A percentile compares a stretch with the other conserved stretches of the same genome.
These are phyloP conservation scores for Trametopsis cervina DNA, from an alignment of 768 basidiomycete genomes.

Conservation along the genomic window DNA sequence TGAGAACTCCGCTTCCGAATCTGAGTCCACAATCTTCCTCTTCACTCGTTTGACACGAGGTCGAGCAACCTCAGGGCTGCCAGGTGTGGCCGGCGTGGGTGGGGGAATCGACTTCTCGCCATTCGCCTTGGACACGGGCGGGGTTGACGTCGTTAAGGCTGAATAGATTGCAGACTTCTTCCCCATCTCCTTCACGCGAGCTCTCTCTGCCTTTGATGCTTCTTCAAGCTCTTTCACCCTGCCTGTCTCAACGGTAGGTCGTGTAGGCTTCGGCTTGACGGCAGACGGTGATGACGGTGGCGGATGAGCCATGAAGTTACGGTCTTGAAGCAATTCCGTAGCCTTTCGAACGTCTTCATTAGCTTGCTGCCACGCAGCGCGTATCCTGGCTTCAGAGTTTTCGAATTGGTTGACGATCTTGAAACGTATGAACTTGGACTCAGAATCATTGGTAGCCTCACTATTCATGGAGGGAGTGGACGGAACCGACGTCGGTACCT, in stretches of 20 bases:
- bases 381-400: slow-evolving; percentile 35
- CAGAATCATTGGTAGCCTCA: slow-evolving; percentile 19
- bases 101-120: slow-evolving; percentile 18
- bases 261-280: slow-evolving; percentile 23
- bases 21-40: slow-evolving; percentile 59
- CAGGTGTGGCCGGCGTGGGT: slow-evolving; percentile 10
- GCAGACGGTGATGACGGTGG: slow-evolving; percentile 21
- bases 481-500: slow-evolving; percentile 8
- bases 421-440: slow-evolving; percentile 43
- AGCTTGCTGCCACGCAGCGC: slow-evolving; percentile 63
- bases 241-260: slow-evolving; percentile 31
- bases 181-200: slow-evolving; percentile 64
- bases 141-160: slow-evolving; percentile 21
- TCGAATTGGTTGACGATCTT: slow-evolving; percentile 50
- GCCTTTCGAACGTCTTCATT: slow-evolving; percentile 57
- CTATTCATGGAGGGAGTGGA: slow-evolving; percentile 2
- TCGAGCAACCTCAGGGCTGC: slow-evolving; percentile 34
- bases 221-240: slow-evolving; percentile 70
- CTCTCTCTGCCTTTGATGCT: slow-evolving; percentile 59
- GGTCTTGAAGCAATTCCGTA: slow-evolving; percentile 49
- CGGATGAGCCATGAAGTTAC: slow-evolving; percentile 40
- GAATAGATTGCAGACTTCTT: slow-evolving; percentile 76
- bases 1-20: slow-evolving; percentile 51
- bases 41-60: slow-evolving; percentile 46
- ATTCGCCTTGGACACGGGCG: slow-evolving; percentile 33